Evolutionary conservation across 1,139 yeast species (phyloP), one percentile per base, ranked within the genome.

Genomic region (Wickerhamiella infanticola): DNA sequence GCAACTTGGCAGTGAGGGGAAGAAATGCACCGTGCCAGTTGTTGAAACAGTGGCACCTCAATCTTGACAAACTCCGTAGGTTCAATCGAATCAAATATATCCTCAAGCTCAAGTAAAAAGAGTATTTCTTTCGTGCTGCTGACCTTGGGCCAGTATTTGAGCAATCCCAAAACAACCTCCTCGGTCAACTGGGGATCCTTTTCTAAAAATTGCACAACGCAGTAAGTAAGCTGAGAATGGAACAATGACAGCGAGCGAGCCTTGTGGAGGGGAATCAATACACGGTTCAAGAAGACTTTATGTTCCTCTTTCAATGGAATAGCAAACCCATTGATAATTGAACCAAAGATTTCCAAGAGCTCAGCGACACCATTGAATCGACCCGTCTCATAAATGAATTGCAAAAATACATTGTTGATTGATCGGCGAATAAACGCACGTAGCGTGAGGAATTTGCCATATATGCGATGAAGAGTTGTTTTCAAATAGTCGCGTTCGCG

Each of bases 1-100:
- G 94, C 83, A 27, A 90, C 96, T 69, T 93, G 98, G 69, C 90
- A 93, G 67, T 90, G 98, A 26, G 95, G 86, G 3, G 95, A 83
- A 27, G 95, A 76, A 43, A 93, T 88, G 67, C 97, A 88, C 65
- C 84, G 86, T 47, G 95, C 82, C 53, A 90, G 72, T 65, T 93
- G 98, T 36, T 93, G 94, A 65, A 88, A 88, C 47, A 90, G 68
- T 2, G 97, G 98, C 5, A 88, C 84, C 64, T 88, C 94, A 51
- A 90, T 84, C 66, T 86, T 85, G 53, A 80, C 75, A 61, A 90
- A 90, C 65, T 93, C 97, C 48, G 75, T 72, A 11, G 96, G 95
- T 63, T 90, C 96, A 73, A 90, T 84, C 24, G 86, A 94, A 65
- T 90, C 98, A 61, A 88, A 85, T 4, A 90, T 86, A 63, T 90